Percentiles rank a stretch among this genome's conserved stretches.
These are phyloP conservation scores for Prillingera fragicola DNA, from an alignment of 1,284 basidiomycete genomes.

Conservation along the genomic window DNA sequence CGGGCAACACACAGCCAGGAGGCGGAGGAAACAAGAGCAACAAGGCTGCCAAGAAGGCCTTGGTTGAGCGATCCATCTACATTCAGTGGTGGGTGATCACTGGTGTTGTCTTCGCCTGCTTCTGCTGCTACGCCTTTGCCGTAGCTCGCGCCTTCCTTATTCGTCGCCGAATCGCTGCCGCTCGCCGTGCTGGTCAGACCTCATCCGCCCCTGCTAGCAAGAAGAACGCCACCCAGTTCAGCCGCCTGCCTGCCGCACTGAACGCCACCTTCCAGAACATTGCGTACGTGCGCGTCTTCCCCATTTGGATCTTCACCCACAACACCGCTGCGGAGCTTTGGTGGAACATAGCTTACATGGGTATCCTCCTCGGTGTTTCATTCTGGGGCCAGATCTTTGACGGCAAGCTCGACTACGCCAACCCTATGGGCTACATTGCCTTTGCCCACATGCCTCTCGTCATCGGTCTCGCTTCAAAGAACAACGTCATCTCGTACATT, in stretches of 20 bases:
- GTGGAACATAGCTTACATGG: slow-evolving; percentile 14
- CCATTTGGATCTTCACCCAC: slow-evolving; percentile 12
- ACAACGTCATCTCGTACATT: slow-evolving; percentile 59
- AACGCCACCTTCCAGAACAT: slow-evolving; percentile 2
- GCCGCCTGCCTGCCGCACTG: too few species aligned
- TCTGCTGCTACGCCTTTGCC: slow-evolving; percentile 2
- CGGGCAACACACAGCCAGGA: background rate
- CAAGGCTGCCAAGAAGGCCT: slow-evolving; percentile 8
- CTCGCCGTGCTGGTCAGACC: slow-evolving; percentile 3
- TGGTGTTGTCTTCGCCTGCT: slow-evolving; percentile 8
- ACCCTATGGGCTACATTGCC: slow-evolving; percentile 13
- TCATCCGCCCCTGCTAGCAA: too few species aligned
- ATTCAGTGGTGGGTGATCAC: slow-evolving; percentile 10
- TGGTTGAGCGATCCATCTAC: too few species aligned
- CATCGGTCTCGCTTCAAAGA: slow-evolving; percentile 59
- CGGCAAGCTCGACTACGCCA: slow-evolving; percentile 13
- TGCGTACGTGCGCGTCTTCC: slow-evolving; percentile 12
- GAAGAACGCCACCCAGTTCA: too few species aligned
- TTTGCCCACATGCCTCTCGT: slow-evolving; percentile 59
- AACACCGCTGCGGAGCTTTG: slow-evolving; percentile 10
- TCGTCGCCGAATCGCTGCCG: slow-evolving; percentile 6
- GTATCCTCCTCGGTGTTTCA: slow-evolving; percentile 9
- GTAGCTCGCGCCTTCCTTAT: slow-evolving; percentile 1
- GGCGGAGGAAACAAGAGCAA: background rate
- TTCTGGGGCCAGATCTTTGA: slow-evolving; percentile 9